Conservation (phyloP, 352 stramenopile genomes). For the Hyaloperonospora arabidopsidis region DNA sequence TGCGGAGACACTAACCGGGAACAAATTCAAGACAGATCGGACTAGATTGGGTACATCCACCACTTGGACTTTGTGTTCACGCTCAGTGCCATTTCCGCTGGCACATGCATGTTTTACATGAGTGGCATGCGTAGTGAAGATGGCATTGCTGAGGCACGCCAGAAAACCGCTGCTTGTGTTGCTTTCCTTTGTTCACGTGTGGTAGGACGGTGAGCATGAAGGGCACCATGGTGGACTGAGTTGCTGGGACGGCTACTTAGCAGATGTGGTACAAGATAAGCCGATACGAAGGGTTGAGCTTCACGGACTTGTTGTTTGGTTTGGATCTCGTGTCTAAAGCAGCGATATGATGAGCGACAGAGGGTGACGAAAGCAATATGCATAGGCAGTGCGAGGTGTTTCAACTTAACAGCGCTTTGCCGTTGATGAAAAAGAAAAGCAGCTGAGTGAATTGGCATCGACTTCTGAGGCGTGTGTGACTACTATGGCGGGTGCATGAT, state of each 20-base stretch:
- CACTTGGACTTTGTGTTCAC: conserved; percentile 68
- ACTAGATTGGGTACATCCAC: conserved; percentile 56
- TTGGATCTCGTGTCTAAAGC: conserved; percentile 55
- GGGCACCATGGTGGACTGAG: conserved; percentile 57
- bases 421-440: conserved; percentile 31
- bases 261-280: conserved; percentile 60
- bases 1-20: conserved; percentile 45
- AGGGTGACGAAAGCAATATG: conserved; percentile 22
- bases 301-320: conserved; percentile 66
- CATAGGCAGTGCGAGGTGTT: conserved; percentile 20
- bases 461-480: too few relatives aligned
- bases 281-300: conserved; percentile 56
- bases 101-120: conserved; percentile 52
- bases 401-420: conserved; percentile 31
- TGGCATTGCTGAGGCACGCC: conserved; percentile 49
- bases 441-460: conserved; percentile 65
- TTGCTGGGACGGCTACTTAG: conserved; percentile 50
- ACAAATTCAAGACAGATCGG: conserved; percentile 43
- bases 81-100: conserved; percentile 28
- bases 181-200: conserved; percentile 55
- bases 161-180: conserved; percentile 54
- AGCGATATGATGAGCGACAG: conserved; percentile 45
- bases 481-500: conserved; percentile 69
- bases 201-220: conserved; percentile 26
- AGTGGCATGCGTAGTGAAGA: conserved; percentile 56